phyloP scores from a whole-genome alignment of 805 yeast species.

The Saccharomycopsis olivae region DNA sequence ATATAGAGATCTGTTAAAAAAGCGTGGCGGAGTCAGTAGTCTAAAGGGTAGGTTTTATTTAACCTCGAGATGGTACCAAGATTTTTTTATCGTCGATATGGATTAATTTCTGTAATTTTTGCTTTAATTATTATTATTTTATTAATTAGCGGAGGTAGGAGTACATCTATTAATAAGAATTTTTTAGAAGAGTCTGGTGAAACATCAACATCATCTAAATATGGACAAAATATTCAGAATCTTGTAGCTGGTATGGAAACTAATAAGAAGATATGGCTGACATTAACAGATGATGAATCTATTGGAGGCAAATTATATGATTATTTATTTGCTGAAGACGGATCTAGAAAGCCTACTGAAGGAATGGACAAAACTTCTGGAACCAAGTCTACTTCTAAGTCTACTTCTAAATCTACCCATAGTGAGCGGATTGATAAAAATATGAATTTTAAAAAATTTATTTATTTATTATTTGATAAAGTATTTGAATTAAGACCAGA shows the following conservation, averaged over 20 bases:
- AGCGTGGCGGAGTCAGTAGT: too few species aligned
- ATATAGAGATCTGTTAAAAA: too few species aligned
- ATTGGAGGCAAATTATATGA: slow-evolving; percentile 8
- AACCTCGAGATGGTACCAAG: slow-evolving; percentile 12
- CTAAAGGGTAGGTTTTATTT: too few species aligned
- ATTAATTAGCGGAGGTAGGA: too few species aligned
- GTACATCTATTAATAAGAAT: too few species aligned
- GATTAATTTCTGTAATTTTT: slow-evolving; percentile 1
- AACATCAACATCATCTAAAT: not conserved
- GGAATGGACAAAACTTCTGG: too few species aligned
- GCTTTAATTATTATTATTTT: not conserved
- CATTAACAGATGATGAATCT: slow-evolving; percentile 4
- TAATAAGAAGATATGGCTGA: slow-evolving; percentile 13
- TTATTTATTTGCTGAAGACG: slow-evolving; percentile 7
- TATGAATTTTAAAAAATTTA: slow-evolving; percentile 2
- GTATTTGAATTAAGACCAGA: slow-evolving; percentile 12
- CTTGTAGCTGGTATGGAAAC: slow-evolving; percentile 10
- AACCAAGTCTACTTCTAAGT: not conserved
- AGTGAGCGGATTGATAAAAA: not conserved
- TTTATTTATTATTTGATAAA: slow-evolving; percentile 6
- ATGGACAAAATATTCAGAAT: slow-evolving; percentile 5
- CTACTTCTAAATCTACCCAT: not conserved
- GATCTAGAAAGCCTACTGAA: not conserved
- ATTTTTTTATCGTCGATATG: slow-evolving; percentile 1
- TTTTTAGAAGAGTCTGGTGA: too few species aligned